Evolutionary conservation across 257 asterid species (phyloP).

Genomic region (Penstemon eatonii): DNA sequence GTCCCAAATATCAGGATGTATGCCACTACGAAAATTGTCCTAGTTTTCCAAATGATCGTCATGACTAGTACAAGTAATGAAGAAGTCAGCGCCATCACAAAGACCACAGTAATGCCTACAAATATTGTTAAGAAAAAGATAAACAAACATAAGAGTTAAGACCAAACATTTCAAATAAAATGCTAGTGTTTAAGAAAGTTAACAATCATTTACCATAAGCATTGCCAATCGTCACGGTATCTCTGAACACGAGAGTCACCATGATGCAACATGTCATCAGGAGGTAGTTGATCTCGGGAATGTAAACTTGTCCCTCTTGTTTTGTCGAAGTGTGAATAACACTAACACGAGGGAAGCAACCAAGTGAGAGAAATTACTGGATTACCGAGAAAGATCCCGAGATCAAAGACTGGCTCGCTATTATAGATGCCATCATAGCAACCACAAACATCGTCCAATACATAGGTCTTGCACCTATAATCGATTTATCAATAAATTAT

Average conservation of each 20-base stretch:
- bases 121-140: not conserved
- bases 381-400: too few relatives aligned
- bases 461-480: too few relatives aligned
- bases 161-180: too few relatives aligned
- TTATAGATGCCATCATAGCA: too few relatives aligned
- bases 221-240: conserved; percentile 44
- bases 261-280: conserved; percentile 53
- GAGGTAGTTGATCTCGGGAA: conserved; percentile 54
- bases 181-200: not conserved
- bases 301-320: conserved; percentile 52
- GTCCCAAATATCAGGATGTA: conserved; percentile 39
- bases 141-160: not conserved
- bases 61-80: conserved; percentile 48
- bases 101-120: conserved; percentile 63
- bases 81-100: conserved; percentile 58
- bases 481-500: too few relatives aligned
- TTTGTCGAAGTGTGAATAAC: conserved; percentile 51
- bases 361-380: too few relatives aligned
- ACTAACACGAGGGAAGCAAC: too few relatives aligned
- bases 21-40: conserved; percentile 31
- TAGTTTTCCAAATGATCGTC: conserved; percentile 68
- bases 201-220: conserved; percentile 48
- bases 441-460: conserved; percentile 73
- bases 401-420: too few relatives aligned
- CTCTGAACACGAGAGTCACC: conserved; percentile 47